A percentile compares a stretch with the other conserved stretches of the same genome.
Evolutionary conservation across 2,329 filamentous ascomycete genomes (phyloP).

Genomic region (Penicillium thymicola): DNA sequence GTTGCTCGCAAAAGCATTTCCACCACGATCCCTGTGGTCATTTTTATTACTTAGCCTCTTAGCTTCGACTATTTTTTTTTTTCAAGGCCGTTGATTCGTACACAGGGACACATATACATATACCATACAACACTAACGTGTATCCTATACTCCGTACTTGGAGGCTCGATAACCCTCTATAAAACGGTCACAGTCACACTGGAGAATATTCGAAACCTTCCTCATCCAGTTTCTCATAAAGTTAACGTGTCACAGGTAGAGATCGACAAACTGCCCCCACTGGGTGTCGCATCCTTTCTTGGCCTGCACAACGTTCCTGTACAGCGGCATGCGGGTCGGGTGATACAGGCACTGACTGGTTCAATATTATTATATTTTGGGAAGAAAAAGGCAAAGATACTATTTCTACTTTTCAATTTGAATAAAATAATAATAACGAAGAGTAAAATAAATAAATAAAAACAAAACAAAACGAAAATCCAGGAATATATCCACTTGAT

Average conservation of each 20-base stretch:
- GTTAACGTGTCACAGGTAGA: slow-evolving; percentile 6
- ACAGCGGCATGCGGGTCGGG: slow-evolving; percentile 20
- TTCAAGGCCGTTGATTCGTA: neutral
- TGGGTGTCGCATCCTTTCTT: slow-evolving; percentile 12
- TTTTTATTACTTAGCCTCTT: neutral
- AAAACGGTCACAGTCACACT: neutral
- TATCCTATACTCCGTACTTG: neutral
- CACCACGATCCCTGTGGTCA: slow-evolving; percentile 5
- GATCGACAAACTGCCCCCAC: slow-evolving; percentile 20
- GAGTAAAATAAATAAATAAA: neutral
- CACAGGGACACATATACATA: neutral
- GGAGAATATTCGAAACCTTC: neutral
- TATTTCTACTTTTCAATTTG: neutral
- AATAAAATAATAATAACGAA: neutral
- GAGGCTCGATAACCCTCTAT: neutral
- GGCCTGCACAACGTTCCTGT: slow-evolving; percentile 18
- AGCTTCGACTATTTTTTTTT: neutral
- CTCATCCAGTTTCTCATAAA: neutral
- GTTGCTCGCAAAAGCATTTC: slow-evolving; percentile 14
- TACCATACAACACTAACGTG: too few relatives aligned
- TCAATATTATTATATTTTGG: neutral
- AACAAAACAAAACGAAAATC: too few relatives aligned
- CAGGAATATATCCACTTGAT: slow-evolving; percentile 14
- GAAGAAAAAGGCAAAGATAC: neutral
- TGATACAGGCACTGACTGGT: slow-evolving; percentile 13